Evolutionary conservation across 2,329 filamentous ascomycete species (phyloP).

Genomic region (Claviceps arundinis): DNA sequence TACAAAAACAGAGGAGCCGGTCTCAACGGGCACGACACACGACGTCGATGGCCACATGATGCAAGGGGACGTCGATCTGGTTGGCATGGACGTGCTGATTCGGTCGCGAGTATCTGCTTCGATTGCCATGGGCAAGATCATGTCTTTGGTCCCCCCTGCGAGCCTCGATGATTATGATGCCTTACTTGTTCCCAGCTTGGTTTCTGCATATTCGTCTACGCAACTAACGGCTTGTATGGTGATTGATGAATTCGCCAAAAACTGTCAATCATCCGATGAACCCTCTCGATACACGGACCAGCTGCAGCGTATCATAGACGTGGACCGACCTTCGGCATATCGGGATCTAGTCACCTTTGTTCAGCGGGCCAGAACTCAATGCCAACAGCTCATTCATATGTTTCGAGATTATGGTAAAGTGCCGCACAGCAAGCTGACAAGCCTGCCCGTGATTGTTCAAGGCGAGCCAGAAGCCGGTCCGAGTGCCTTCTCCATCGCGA

Average conservation of each 20-base stretch:
- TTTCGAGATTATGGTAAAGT: constrained; percentile 88
- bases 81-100: constrained; percentile 78
- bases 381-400: constrained; percentile 75
- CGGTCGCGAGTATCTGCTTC: constrained; percentile 82
- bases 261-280: constrained; percentile 29
- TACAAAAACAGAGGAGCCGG: constrained; percentile 62
- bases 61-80: constrained; percentile 88
- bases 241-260: constrained; percentile 76
- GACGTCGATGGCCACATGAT: constrained; percentile 98
- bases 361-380: constrained; percentile 81
- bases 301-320: constrained; percentile 66
- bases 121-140: constrained; percentile 71
- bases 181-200: constrained; percentile 51
- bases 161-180: constrained; percentile 51
- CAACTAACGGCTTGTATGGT: constrained; percentile 75
- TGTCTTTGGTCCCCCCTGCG: constrained; percentile 59
- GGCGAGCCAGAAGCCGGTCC: constrained; percentile 85
- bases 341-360: constrained; percentile 82
- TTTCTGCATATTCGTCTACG: constrained; percentile 67
- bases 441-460: constrained; percentile 81
- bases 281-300: constrained; percentile 42
- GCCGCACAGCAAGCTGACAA: constrained; percentile 58
- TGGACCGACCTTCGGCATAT: constrained; percentile 70
- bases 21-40: constrained; percentile 56
- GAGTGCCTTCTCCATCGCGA: constrained; percentile 75